Evolutionary conservation across 2,329 filamentous ascomycete species (phyloP), one percentile per base, ranked within the genome.

Genomic region (Aspergillus bombycis): DNA sequence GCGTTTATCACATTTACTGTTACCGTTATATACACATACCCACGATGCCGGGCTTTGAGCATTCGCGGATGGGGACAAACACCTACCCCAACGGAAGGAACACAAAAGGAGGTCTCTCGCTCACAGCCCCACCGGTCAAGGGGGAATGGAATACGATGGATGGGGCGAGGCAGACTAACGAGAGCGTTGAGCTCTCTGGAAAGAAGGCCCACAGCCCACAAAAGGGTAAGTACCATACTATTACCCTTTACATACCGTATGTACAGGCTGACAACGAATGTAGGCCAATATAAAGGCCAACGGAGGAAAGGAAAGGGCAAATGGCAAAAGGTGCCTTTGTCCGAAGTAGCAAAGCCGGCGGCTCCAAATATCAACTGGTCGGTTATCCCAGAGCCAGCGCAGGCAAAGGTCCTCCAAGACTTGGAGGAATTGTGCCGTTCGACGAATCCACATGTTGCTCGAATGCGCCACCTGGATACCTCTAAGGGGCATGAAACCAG

Each of bases 21-120:
- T 43, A 21, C 41, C 41, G 1, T 21, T 21, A 43, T 43, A 11
- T 43, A 43, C 21, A 43, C 19, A 43, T 2, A 43, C 8, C 19
- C 8, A 43, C 6, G 8, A 43, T 43, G 41, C 10, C 19, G 3
- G 19, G 9, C 8, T 21, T 8, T 11, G 14, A 11, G 8, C 1
- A 43, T 43, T 43, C 41, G 19, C 8, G 10, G 41, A 21, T 19
- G 8, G 10, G 10, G 41, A 43, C 8, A 8, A n/a, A 10, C 41
- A 5, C 41, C 41, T 11, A 43, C n/a, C 19, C 19, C 12, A 43
- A 43, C n/a, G 21, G 10, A 23, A 23, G 10, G 43, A 23, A 23
- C 1, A 11, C 4, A n/a, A 14, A 14, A 1, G 21, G 10, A 1
- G 7, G n/a, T 23, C 10, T 14, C 10, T 14, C n/a, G 0, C n/a